Percentiles rank a stretch among this genome's conserved stretches.
phyloP scores from a whole-genome alignment of 2,329 filamentous ascomycete genomes.

The Davidsoniella australis region DNA sequence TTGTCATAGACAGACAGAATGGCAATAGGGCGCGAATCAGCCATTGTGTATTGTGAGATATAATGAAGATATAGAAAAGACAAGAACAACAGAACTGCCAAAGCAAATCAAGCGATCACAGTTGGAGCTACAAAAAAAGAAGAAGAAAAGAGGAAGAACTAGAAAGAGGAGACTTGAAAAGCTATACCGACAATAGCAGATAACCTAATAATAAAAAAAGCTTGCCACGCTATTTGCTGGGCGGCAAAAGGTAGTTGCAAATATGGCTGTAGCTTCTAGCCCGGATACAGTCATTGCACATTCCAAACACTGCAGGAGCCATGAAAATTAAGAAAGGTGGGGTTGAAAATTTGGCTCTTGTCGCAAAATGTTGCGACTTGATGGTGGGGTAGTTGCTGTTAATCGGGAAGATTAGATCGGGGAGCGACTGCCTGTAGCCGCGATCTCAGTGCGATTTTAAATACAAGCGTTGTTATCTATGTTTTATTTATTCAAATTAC shows the following conservation, averaged over 20 bases:
- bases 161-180: not conserved
- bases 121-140: conserved; percentile 9
- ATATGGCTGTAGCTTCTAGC: not conserved
- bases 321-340: conserved; percentile 5
- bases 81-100: conserved; percentile 5
- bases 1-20: conserved; percentile 99
- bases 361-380: not conserved
- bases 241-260: not conserved
- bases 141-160: not conserved
- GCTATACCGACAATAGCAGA: not conserved
- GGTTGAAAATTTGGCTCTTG: conserved; percentile 9
- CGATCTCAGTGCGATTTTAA: no score
- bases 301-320: not conserved
- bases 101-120: conserved; percentile 6
- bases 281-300: not conserved
- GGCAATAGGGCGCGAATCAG: conserved; percentile 43
- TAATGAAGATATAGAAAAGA: no score
- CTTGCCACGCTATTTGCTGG: not conserved
- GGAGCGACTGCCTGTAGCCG: no score
- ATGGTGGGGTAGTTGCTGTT: not conserved
- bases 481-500: no score
- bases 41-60: conserved; percentile 18
- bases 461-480: no score
- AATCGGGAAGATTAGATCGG: no score
- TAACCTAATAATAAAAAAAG: not conserved